A percentile compares a stretch with the other conserved stretches of the same genome.
Evolutionary conservation across 176 grass and related monocot species (phyloP).

Genomic region (Hordeum vulgare): MorexV3_pseudomolecules_assembly NC_058523.1:537182987-537183486

Average conservation of each 20-base stretch:
- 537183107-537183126: slow-evolving; percentile 21
- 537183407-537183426: slow-evolving; percentile 51
- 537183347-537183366: slow-evolving; percentile 62
- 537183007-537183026: slow-evolving; percentile 67
- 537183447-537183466: slow-evolving; percentile 84
- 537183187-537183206: slow-evolving; percentile 36
- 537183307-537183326: slow-evolving; percentile 14
- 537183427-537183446: slow-evolving; percentile 71
- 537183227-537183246: slow-evolving; percentile 35
- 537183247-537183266: slow-evolving; percentile 20
- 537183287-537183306: slow-evolving; percentile 36
- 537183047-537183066: slow-evolving; percentile 38
- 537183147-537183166: slow-evolving; percentile 46
- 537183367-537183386: slow-evolving; percentile 37
- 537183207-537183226: slow-evolving; percentile 40
- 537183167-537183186: slow-evolving; percentile 35
- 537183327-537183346: slow-evolving; percentile 43
- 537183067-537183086: slow-evolving; percentile 47
- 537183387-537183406: slow-evolving; percentile 54
- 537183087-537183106: slow-evolving; percentile 37
- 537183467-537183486: slow-evolving; percentile 38
- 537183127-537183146: slow-evolving; percentile 34
- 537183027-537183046: slow-evolving; percentile 44
- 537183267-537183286: slow-evolving; percentile 21
- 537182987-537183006: slow-evolving; percentile 59